A percentile compares a stretch with the other conserved stretches of the same genome.
Conservation (phyloP, 1,284 basidiomycete species). For the Grifola frondosa region DNA sequence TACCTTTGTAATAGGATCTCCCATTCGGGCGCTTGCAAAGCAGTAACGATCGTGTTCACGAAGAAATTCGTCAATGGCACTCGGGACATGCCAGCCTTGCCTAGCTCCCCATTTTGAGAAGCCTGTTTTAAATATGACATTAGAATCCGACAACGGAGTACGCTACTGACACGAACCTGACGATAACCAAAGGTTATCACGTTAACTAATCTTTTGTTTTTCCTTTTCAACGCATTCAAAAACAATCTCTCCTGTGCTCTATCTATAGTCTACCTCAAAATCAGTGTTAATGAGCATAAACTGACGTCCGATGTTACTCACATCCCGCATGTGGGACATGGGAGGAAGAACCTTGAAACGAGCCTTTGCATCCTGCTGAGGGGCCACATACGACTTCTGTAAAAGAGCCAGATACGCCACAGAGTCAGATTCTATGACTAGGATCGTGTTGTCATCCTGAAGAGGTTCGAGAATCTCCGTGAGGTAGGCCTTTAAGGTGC, state of each 20-base stretch:
- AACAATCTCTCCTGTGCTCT: conserved; percentile 57
- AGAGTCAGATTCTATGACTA: conserved; percentile 35
- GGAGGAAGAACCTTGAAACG: conserved; percentile 36
- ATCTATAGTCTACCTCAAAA: conserved; percentile 50
- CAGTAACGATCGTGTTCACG: conserved; percentile 74
- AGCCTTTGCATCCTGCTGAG: conserved; percentile 5
- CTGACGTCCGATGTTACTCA: conserved; percentile 29
- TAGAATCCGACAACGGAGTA: background rate
- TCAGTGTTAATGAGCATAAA: background rate
- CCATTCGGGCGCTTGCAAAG: conserved; percentile 69
- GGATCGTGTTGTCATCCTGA: conserved; percentile 4
- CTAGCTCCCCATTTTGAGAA: conserved; percentile 25
- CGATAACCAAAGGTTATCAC: conserved; percentile 69
- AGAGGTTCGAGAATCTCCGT: conserved; percentile 33
- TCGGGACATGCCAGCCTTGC: conserved; percentile 28
- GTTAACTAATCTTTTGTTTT: conserved; percentile 43
- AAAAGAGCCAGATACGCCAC: conserved; percentile 42
- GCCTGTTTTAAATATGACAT: conserved; percentile 15
- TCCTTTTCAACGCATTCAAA: conserved; percentile 33
- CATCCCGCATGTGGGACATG: conserved; percentile 55
- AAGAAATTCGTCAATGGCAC: conserved; percentile 56
- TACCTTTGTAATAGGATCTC: conserved; percentile 61
- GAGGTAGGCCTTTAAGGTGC: conserved; percentile 45
- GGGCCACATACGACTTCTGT: conserved; percentile 45
- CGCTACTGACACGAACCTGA: conserved; percentile 38